phyloP scores from a whole-genome alignment of 2,329 filamentous ascomycete genomes.

The Fusarium pseudonygamai region DNA sequence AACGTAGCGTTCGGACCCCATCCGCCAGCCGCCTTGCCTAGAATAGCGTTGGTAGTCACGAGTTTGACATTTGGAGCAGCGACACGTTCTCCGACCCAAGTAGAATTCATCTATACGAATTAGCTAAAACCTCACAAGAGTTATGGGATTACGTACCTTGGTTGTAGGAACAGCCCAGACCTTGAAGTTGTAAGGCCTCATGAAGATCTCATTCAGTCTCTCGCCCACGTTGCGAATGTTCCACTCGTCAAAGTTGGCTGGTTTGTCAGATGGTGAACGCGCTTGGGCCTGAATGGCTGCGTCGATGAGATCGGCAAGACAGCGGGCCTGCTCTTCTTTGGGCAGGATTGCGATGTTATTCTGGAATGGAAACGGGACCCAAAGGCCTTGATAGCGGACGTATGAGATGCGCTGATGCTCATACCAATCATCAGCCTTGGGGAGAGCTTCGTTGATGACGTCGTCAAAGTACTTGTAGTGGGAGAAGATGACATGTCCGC shows the following conservation, averaged over 20 bases:
- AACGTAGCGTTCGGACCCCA: conserved; percentile 99
- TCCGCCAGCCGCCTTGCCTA: conserved; percentile 94
- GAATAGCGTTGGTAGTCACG: conserved; percentile 91
- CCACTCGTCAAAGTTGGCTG: conserved; percentile 98
- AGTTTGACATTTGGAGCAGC: conserved; percentile 95
- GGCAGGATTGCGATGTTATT: conserved; percentile 99
- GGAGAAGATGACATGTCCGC: conserved; percentile 98
- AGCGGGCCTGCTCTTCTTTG: conserved; percentile 95
- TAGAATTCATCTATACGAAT: conserved; percentile 88
- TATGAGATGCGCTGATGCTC: conserved; percentile 98
- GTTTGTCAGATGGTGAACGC: conserved; percentile 77
- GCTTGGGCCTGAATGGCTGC: conserved; percentile 87
- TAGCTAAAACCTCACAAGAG: background rate
- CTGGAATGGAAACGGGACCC: conserved; percentile 99
- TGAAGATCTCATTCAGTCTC: conserved; percentile 93
- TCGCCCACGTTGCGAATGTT: conserved; percentile 90
- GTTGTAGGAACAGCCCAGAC: conserved; percentile 98
- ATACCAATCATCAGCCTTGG: conserved; percentile 94
- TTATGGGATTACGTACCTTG: conserved; percentile 68
- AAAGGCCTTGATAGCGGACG: conserved; percentile 93
- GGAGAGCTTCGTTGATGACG: conserved; percentile 95
- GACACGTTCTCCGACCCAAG: conserved; percentile 98
- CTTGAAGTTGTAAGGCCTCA: conserved; percentile 99
- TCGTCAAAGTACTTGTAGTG: conserved; percentile 99
- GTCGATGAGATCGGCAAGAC: conserved; percentile 95